These are phyloP conservation scores for Abelmoschus esculentus DNA, from an alignment of 345 rosid genomes.

Conservation along the genomic window DNA sequence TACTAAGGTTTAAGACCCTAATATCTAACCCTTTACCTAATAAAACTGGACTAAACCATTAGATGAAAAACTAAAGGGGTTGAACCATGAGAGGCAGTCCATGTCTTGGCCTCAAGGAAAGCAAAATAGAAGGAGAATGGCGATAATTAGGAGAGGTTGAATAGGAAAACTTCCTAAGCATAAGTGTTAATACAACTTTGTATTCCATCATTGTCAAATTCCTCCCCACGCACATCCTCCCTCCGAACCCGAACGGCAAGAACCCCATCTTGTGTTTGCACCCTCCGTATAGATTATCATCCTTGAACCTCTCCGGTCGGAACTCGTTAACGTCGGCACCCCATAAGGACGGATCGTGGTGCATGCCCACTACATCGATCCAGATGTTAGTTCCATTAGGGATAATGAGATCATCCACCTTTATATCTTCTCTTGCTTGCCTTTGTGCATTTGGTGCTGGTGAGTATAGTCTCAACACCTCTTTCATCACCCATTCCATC, in stretches of 20 bases:
- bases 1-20: not conserved
- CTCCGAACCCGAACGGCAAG: constrained; percentile 92
- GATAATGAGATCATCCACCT: constrained; percentile 35
- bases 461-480: constrained; percentile 63
- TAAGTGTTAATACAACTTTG: constrained; percentile 53
- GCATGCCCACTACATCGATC: constrained; percentile 83
- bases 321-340: constrained; percentile 71
- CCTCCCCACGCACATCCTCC: constrained; percentile 87
- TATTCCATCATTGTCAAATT: constrained; percentile 71
- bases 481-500: constrained; percentile 94
- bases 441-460: constrained; percentile 84
- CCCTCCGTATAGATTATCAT: constrained; percentile 54
- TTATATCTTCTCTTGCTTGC: constrained; percentile 60
- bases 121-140: constrained; percentile 62
- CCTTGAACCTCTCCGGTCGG: constrained; percentile 70
- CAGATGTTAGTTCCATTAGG: constrained; percentile 75
- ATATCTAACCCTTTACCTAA: too few relatives aligned
- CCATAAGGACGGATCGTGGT: constrained; percentile 74
- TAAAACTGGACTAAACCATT: not conserved
- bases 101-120: constrained; percentile 61
- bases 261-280: constrained; percentile 87
- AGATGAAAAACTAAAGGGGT: constrained; percentile 28
- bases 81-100: constrained; percentile 64
- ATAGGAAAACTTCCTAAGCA: constrained; percentile 59
- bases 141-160: constrained; percentile 52